Percentiles rank a stretch among this genome's conserved stretches.
Conservation (phyloP, 1,284 basidiomycete species). For the Amylostereum chailletii region DNA sequence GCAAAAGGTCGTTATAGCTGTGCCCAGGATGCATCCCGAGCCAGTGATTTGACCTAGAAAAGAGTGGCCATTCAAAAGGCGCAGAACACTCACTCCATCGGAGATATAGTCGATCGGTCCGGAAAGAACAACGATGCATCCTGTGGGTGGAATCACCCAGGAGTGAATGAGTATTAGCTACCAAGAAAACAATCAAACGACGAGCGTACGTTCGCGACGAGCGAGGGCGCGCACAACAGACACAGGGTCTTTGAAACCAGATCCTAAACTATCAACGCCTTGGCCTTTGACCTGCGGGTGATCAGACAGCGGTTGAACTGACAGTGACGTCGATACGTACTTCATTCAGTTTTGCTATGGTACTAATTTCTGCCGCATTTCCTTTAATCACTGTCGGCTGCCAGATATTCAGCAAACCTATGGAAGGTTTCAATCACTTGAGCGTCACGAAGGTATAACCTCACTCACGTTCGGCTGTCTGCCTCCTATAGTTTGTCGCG, state of each 20-base stretch:
- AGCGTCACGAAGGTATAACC: neutral
- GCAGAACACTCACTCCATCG: conserved; percentile 67
- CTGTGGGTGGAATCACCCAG: conserved; percentile 25
- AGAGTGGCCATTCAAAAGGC: conserved; percentile 69
- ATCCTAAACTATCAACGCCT: conserved; percentile 83
- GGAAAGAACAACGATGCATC: conserved; percentile 78
- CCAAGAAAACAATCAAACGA: neutral
- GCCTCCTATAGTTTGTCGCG: conserved; percentile 68
- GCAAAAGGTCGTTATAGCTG: conserved; percentile 69
- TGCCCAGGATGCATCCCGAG: conserved; percentile 85
- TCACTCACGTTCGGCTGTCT: conserved; percentile 40
- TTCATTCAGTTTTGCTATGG: conserved; percentile 69
- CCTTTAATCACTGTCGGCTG: conserved; percentile 94
- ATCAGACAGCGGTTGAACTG: neutral
- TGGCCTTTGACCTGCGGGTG: conserved; percentile 55
- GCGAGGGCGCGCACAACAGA: conserved; percentile 68
- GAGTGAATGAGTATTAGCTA: neutral
- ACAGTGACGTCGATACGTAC: conserved; percentile 24
- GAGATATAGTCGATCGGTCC: conserved; percentile 83
- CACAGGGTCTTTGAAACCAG: conserved; percentile 70
- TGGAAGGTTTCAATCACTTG: neutral
- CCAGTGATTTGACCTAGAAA: conserved; percentile 81
- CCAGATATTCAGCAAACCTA: conserved; percentile 75
- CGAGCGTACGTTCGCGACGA: conserved; percentile 58
- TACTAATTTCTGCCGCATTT: conserved; percentile 86